Conservation (phyloP, 1,139 yeast species). For the Suhomyces maxii region DNA sequence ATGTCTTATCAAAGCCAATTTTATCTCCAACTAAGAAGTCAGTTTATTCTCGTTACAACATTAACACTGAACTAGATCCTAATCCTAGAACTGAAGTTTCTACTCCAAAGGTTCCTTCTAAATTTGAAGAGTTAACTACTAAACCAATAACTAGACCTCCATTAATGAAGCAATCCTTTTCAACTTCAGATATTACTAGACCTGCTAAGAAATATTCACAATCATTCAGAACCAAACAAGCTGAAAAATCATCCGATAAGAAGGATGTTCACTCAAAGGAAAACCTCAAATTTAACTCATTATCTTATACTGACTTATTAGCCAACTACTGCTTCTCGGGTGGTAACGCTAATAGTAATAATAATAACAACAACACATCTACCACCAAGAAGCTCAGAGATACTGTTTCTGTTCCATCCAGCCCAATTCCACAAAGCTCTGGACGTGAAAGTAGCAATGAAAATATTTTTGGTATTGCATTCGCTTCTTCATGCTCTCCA, state of each 20-base stretch:
- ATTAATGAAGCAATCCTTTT: constrained; percentile 24
- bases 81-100: constrained; percentile 1
- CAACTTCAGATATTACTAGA: constrained; percentile 25
- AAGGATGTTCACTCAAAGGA: constrained; percentile 1
- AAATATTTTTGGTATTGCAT: constrained; percentile 11
- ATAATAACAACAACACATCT: not conserved
- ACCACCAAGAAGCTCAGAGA: not conserved
- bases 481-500: constrained; percentile 19
- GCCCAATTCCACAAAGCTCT: constrained; percentile 2
- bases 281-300: constrained; percentile 20
- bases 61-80: constrained; percentile 7
- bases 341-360: constrained; percentile 15
- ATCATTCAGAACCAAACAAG: constrained; percentile 18
- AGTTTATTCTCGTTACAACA: constrained; percentile 15
- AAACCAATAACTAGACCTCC: constrained; percentile 20
- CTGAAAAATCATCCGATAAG: not conserved
- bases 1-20: not conserved
- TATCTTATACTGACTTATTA: constrained; percentile 32
- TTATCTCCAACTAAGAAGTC: constrained; percentile 10
- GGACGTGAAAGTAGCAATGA: constrained; percentile 1
- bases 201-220: constrained; percentile 21
- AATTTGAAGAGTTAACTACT: not conserved
- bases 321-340: constrained; percentile 37
- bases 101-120: not conserved
- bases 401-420: constrained; percentile 6